A percentile compares a stretch with the other conserved stretches of the same genome.
phyloP scores from a whole-genome alignment of 345 rosid species.

The Trapa bicornis region DNA sequence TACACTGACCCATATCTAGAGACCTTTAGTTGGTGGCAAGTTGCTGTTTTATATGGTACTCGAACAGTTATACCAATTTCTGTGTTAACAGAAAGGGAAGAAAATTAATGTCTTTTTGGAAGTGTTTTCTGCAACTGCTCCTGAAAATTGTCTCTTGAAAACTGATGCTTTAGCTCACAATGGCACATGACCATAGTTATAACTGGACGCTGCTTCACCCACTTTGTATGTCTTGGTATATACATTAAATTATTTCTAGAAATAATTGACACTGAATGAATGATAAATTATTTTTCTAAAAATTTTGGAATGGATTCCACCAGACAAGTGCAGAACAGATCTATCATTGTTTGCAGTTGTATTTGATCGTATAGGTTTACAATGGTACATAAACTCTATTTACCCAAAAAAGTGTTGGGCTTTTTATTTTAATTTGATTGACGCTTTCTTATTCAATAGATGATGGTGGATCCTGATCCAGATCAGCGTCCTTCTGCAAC shows the following conservation, averaged over 20 bases:
- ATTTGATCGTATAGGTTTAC: neutral
- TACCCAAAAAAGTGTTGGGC: neutral
- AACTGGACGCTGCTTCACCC: neutral
- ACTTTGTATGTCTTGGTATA: neutral
- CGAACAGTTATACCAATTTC: neutral
- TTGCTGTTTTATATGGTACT: neutral
- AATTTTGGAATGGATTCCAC: neutral
- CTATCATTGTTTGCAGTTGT: neutral
- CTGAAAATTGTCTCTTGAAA: too few relatives aligned
- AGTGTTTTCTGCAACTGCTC: too few relatives aligned
- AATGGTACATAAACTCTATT: neutral
- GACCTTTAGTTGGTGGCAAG: neutral
- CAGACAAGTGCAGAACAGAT: neutral
- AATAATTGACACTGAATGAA: neutral
- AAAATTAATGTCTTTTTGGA: too few relatives aligned
- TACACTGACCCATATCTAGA: neutral
- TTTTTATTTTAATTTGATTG: constrained; percentile 1
- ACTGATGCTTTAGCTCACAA: too few relatives aligned
- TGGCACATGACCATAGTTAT: neutral
- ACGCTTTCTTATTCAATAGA: constrained; percentile 22
- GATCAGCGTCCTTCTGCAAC: constrained; percentile 54
- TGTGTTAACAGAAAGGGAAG: neutral
- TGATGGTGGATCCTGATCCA: constrained; percentile 79
- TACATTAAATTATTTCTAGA: too few relatives aligned
- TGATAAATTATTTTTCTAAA: neutral